These are phyloP conservation scores for Carex littledalei DNA, from an alignment of 176 grass and related monocot genomes.

Conservation along the genomic window DNA sequence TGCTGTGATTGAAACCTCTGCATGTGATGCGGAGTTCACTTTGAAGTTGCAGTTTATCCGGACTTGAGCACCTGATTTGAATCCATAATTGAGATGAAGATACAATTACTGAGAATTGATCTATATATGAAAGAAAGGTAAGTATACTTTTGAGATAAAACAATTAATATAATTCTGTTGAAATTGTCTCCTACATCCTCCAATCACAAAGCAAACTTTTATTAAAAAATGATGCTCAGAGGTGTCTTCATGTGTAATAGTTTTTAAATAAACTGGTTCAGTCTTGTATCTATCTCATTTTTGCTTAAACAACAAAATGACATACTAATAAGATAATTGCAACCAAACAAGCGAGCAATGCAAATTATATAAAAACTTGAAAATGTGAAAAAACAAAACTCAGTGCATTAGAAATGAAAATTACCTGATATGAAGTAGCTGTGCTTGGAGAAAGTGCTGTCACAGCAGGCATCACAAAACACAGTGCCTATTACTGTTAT, in stretches of 20 bases:
- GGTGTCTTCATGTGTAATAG: neutral
- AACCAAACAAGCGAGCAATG: neutral
- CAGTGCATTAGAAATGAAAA: neutral
- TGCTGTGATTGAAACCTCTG: constrained; percentile 57
- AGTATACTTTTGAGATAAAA: neutral
- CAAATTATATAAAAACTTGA: neutral
- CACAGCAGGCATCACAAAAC: constrained; percentile 85
- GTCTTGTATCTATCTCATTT: neutral
- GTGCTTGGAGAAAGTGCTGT: constrained; percentile 64
- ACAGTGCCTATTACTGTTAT: constrained; percentile 72
- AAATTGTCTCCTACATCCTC: neutral
- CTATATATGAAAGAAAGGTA: neutral
- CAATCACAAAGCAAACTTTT: neutral
- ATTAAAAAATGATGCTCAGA: neutral
- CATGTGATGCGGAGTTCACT: constrained; percentile 33
- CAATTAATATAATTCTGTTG: neutral
- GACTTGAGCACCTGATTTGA: constrained; percentile 56
- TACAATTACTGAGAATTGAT: neutral
- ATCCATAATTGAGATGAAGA: neutral
- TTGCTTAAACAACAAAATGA: neutral
- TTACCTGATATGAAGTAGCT: constrained; percentile 91
- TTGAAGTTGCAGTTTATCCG: constrained; percentile 61
- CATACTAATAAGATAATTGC: neutral
- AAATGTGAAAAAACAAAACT: neutral
- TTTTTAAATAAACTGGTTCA: neutral